These are phyloP conservation scores for Fusarium siculi DNA, from an alignment of 2,329 filamentous ascomycete species.

Conservation along the genomic window DNA sequence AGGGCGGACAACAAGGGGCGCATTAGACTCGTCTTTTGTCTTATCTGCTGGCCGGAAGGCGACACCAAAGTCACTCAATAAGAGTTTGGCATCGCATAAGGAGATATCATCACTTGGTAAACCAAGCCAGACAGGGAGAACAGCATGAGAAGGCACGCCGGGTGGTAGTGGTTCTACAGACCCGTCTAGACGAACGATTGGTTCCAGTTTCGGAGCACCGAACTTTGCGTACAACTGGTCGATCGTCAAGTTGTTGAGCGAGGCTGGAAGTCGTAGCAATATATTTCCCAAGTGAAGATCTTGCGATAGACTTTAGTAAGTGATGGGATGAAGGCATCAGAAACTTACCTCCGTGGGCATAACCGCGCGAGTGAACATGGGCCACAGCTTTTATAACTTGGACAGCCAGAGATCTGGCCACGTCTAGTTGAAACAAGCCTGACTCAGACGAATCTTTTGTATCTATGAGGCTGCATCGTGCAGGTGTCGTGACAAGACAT, in stretches of 20 bases:
- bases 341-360: constrained; percentile 47
- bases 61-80: constrained; percentile 51
- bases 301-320: not conserved
- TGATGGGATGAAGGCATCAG: not conserved
- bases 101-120: constrained; percentile 45
- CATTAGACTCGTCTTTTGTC: constrained; percentile 41
- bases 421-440: constrained; percentile 40
- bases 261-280: constrained; percentile 41
- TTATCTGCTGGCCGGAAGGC: constrained; percentile 46
- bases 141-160: constrained; percentile 45
- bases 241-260: constrained; percentile 37
- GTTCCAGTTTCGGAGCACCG: constrained; percentile 37
- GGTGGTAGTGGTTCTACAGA: constrained; percentile 13
- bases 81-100: constrained; percentile 37
- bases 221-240: constrained; percentile 43
- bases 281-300: constrained; percentile 51
- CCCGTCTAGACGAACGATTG: constrained; percentile 32
- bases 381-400: constrained; percentile 46
- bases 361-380: constrained; percentile 38
- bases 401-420: constrained; percentile 44
- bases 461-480: constrained; percentile 42
- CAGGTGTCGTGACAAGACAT: constrained; percentile 43
- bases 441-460: constrained; percentile 27
- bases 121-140: constrained; percentile 50
- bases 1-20: constrained; percentile 45